phyloP scores from a whole-genome alignment of 2,329 filamentous ascomycete genomes.

The Colletotrichum incanum region DNA sequence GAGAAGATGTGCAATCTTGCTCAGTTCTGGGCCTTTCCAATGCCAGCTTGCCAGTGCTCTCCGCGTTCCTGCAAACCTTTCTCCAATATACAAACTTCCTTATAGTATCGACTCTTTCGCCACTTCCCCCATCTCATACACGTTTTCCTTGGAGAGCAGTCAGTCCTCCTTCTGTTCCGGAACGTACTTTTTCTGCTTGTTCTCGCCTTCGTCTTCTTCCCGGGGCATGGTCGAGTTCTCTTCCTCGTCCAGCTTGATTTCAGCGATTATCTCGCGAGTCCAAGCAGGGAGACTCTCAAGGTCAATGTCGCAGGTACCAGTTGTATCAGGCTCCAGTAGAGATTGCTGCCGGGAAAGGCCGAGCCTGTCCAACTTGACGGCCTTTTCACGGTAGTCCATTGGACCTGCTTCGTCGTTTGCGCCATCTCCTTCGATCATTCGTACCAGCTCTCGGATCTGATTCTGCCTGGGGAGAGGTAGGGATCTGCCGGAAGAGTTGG shows the following conservation, averaged over 20 bases:
- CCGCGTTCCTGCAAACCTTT: neutral
- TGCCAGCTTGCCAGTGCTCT: neutral
- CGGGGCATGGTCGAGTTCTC: neutral
- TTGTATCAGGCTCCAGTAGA: neutral
- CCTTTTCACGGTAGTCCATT: neutral
- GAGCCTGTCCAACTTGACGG: constrained; percentile 1
- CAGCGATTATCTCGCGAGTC: constrained; percentile 15
- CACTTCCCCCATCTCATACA: neutral
- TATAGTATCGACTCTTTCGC: neutral
- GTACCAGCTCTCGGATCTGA: neutral
- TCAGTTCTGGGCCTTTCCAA: neutral
- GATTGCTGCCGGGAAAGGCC: neutral
- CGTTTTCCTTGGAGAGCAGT: neutral
- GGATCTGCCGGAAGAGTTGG: constrained; percentile 40
- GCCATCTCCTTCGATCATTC: constrained; percentile 4
- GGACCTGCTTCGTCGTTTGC: neutral
- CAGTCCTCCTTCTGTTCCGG: neutral
- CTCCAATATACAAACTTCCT: neutral
- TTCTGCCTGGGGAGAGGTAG: constrained; percentile 53
- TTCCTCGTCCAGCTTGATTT: constrained; percentile 7
- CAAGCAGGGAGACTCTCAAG: neutral
- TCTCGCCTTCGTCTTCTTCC: neutral
- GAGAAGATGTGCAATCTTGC: neutral
- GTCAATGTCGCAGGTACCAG: neutral
- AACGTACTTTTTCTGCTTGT: neutral